Base-by-base conservation (phyloP, 768 basidiomycete species). In the Tubosaeta sp. region DNA sequence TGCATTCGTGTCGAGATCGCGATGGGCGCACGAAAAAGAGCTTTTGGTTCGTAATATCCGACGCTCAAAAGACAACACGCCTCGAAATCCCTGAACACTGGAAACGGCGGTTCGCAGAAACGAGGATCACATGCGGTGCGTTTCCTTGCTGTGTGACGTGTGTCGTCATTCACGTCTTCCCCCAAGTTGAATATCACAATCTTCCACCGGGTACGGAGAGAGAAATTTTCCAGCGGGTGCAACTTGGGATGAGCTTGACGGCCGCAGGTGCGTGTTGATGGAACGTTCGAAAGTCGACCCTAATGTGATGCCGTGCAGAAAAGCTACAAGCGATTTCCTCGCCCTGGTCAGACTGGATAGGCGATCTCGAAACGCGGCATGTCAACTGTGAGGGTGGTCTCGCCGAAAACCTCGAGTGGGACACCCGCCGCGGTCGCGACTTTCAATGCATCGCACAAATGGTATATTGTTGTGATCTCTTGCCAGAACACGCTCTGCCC, bases 141-240 rank as follows among this genome's bases (percentile, higher is more conserved):
- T 67, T 32, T 47, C 44, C 19, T 53, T 18, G 25, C 22, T 12
- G 16, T 16, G 34, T 18, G 19, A 25, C 22, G 21, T 44, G 27
- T 1, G 13, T 24, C n/a, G 16, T 35, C n/a, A 16, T 36, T 49
- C 32, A 59, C 27, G 9, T 9, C 10, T 27, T 2, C 40, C 8
- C 11, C 19, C 48, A n/a, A 90, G 89, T 89, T 43, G 86, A 90
- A 66, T 92, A 91, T 57, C 66, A 71, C 31, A 64, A 72, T 25
- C 69, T 92, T 1, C 64, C 74, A 2, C 73, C 78, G 12, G 72
- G 73, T 6, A 70, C 74, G 4, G 88, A 92, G 65, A 80, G 89
- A 44, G 90, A 92, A 47, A 83, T 91, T 19, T 90, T 89, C 60
- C 85, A 88, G 58, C 75, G 90, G 24, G 90, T 93, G 14, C 90